Base-by-base conservation (phyloP, 306 rosid genomes). In the Inga laurina region DNA sequence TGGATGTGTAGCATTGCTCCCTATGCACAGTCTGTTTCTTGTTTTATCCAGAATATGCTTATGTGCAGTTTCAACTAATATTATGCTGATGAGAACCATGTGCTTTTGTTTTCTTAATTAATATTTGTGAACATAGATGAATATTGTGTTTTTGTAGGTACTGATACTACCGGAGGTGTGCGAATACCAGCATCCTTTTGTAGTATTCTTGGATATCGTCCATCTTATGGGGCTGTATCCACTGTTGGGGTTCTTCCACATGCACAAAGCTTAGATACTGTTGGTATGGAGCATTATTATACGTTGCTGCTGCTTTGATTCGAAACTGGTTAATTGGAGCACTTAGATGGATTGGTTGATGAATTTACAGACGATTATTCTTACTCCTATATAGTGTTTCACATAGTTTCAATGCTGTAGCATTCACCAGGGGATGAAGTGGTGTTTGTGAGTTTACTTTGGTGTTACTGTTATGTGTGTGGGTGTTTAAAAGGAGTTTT, bases 181-280 rank as follows among this genome's bases (percentile, higher is more conserved):
- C 92, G 98, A 87, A 89, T 89, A 77, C 92, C 98, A 52, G 95
- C 97, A 68, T 87, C 97, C 70, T 90, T 94, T 75, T 92, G 97
- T 90, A 90, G 97, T 84, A 77, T 92, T 82, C 74, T 94, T 88
- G 95, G 95, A 67, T 94, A 82, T 81, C 92, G 98, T 49, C 91
- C 98, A 16, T 92, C 98, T 68, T 94, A 92, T 61, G 98, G 98
- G 82, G 89, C 90, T 83, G 81, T 89, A 65, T 87, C 97, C 14
- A 67, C 90, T 82, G 82, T 88, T 46, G 93, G 95, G 79, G 93
- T 92, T 85, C 84, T 91, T 77, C 90, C 97, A 34, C 91, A 92
- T 83, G 87, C 98, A 22, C 97, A 89, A 74, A 92, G 95, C 88
- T 84, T 94, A 80, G 98, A 94, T 49, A 78, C 95, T 76, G 87